Percentiles rank a stretch among this genome's conserved stretches.
Conservation (phyloP, 306 rosid genomes). For the Trichosanthes cucumerina region DNA sequence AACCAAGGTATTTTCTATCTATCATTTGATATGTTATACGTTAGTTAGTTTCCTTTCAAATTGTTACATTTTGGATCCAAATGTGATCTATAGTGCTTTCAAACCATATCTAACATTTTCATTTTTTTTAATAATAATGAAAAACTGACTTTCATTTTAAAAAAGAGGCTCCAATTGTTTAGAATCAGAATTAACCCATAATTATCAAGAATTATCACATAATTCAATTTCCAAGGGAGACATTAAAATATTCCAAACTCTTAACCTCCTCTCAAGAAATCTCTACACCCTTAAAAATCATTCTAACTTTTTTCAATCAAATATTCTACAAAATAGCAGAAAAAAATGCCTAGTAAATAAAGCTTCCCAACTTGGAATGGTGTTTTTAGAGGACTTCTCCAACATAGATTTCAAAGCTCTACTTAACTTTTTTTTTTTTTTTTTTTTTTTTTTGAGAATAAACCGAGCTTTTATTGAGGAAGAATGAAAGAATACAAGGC, state of each 20-base stretch:
- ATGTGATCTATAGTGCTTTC: neutral
- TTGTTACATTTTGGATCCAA: neutral
- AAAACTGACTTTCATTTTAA: neutral
- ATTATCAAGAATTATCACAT: neutral
- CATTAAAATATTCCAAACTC: neutral
- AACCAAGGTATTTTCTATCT: slow-evolving; percentile 32
- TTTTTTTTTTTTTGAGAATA: too few species aligned
- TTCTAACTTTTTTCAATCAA: neutral
- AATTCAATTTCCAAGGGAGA: neutral
- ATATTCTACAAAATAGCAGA: neutral
- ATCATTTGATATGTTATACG: neutral
- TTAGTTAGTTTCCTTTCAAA: neutral
- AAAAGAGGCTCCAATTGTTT: neutral
- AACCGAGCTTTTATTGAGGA: too few species aligned
- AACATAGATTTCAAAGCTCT: neutral
- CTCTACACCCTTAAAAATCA: neutral
- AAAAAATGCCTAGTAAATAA: neutral
- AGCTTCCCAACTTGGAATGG: neutral
- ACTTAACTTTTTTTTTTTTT: neutral
- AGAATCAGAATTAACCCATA: neutral
- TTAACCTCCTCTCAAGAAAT: neutral
- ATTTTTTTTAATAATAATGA: neutral
- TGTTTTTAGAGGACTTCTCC: neutral
- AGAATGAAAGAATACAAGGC: too few species aligned
- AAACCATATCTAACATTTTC: neutral